Percentiles rank a stretch among this genome's conserved stretches.
Conservation (phyloP, 192 early-diverging fungal genomes). For the Entomortierella chlamydospora region DNA sequence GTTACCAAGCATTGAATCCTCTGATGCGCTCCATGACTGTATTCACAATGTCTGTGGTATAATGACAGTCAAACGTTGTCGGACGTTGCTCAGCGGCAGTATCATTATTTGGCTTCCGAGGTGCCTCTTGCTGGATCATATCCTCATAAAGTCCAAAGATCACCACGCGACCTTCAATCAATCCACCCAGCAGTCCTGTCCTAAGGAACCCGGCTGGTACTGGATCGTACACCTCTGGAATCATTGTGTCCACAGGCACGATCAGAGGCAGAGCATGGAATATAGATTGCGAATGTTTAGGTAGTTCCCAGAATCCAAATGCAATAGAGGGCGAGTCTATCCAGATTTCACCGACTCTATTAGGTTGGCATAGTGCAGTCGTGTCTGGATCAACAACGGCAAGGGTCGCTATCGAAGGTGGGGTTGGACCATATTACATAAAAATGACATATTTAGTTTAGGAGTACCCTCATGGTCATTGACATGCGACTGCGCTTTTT, state of each 20-base stretch:
- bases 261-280: constrained; percentile 73
- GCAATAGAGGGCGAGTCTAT: constrained; percentile 74
- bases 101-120: not conserved
- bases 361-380: constrained; percentile 72
- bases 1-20: constrained; percentile 56
- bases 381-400: constrained; percentile 86
- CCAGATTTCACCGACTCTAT: constrained; percentile 86
- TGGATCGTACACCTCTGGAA: constrained; percentile 63
- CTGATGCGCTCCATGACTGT: constrained; percentile 34
- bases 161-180: constrained; percentile 76
- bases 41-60: constrained; percentile 33
- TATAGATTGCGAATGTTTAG: constrained; percentile 74
- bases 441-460: no score
- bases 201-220: constrained; percentile 67
- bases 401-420: constrained; percentile 58
- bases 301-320: constrained; percentile 80
- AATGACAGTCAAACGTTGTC: constrained; percentile 5
- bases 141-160: constrained; percentile 82
- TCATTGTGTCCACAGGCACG: constrained; percentile 38
- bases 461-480: no score
- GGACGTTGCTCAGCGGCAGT: not conserved
- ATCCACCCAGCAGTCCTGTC: constrained; percentile 76
- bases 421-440: no score
- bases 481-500: not conserved
- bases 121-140: constrained; percentile 59